Conservation (phyloP, 2,329 filamentous ascomycete genomes). For the Fusarium abutilonis region DNA sequence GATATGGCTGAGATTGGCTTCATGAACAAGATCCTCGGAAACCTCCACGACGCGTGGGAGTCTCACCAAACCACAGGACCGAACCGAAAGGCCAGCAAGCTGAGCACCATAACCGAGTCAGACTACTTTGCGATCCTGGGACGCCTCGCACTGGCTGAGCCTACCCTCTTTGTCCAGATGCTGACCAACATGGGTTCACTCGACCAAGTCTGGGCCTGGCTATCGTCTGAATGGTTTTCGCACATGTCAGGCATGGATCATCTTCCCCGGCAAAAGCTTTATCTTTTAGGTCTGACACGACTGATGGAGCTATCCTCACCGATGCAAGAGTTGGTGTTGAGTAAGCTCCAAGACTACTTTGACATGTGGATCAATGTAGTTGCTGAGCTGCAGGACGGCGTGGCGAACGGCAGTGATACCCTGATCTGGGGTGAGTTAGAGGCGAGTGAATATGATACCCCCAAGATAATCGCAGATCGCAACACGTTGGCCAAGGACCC, state of each 20-base stretch:
- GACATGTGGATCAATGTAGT: conserved; percentile 79
- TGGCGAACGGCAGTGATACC: conserved; percentile 61
- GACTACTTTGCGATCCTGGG: conserved; percentile 88
- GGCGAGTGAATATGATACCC: conserved; percentile 64
- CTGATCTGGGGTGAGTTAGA: conserved; percentile 59
- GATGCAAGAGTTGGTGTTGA: conserved; percentile 66
- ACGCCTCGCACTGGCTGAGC: conserved; percentile 78
- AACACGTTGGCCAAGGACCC: conserved; percentile 69
- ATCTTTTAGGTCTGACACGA: conserved; percentile 76
- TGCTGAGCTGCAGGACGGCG: conserved; percentile 70
- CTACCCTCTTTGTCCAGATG: conserved; percentile 71
- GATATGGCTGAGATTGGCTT: conserved; percentile 73
- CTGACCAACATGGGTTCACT: conserved; percentile 59
- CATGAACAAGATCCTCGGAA: conserved; percentile 70
- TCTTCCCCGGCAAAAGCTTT: conserved; percentile 73
- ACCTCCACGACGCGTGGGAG: conserved; percentile 74
- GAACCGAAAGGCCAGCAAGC: conserved; percentile 71
- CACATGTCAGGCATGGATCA: conserved; percentile 75
- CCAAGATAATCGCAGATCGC: conserved; percentile 63
- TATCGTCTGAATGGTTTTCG: conserved; percentile 72
- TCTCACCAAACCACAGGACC: conserved; percentile 86
- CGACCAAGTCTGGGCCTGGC: conserved; percentile 67
- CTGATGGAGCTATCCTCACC: conserved; percentile 71
- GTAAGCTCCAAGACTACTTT: conserved; percentile 76
- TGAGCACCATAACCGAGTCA: conserved; percentile 80